Evolutionary conservation across 768 basidiomycete genomes (phyloP).

Genomic region (Mycena venus): DNA sequence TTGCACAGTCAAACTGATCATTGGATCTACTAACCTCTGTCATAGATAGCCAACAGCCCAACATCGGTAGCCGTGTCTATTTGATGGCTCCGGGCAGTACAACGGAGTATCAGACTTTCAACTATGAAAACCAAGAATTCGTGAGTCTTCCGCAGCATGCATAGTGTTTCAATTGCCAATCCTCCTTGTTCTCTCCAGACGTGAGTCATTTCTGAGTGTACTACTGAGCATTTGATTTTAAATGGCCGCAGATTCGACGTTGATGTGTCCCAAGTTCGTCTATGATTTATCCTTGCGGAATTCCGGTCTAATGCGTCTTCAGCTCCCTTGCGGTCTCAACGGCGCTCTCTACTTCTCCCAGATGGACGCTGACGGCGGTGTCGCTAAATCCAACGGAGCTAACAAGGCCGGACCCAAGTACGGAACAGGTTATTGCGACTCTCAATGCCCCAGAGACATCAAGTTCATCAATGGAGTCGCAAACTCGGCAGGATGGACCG

Average conservation of each 20-base stretch:
- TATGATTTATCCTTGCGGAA: neutral
- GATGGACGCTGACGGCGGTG: conserved; percentile 72
- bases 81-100: conserved; percentile 60
- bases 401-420: conserved; percentile 69
- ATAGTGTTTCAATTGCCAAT: neutral
- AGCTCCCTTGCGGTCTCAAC: conserved; percentile 70
- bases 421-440: conserved; percentile 79
- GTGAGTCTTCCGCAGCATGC: conserved; percentile 10
- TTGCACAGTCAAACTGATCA: neutral
- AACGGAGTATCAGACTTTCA: conserved; percentile 62
- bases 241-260: conserved; percentile 61
- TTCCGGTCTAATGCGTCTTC: neutral
- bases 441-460: conserved; percentile 74
- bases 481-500: conserved; percentile 23
- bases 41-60: conserved; percentile 22
- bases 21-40: neutral
- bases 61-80: conserved; percentile 61
- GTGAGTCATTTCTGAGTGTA: neutral
- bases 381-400: conserved; percentile 36
- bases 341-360: conserved; percentile 71
- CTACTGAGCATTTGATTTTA: neutral
- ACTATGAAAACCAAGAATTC: conserved; percentile 69
- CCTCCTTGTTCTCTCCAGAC: neutral
- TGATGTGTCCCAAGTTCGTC: conserved; percentile 59
- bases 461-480: conserved; percentile 70